Evolutionary conservation across 345 rosid genomes (phyloP), one percentile per base, ranked within the genome.

Genomic region (Sonneratia caseolaris): DNA sequence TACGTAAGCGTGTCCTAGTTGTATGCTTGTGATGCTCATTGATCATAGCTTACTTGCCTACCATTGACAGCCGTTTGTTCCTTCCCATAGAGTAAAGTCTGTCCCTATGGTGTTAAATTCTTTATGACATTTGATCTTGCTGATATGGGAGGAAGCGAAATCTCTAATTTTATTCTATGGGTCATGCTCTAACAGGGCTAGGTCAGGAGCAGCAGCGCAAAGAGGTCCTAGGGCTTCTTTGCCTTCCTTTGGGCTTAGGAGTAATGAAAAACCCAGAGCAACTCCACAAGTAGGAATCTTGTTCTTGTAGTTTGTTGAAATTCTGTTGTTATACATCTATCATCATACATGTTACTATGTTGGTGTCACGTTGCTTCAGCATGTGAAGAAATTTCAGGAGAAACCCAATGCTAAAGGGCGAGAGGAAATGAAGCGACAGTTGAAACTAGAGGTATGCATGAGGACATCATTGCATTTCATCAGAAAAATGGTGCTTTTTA

Each of bases 221-320:
- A 89, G 68, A 75, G 75, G 74, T 78, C 82, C 82, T 14, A 84
- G 81, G 76, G 78, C 79, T 68, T 81, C 84, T 43, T 78, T 85
- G 68, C 78, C 87, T 72, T 82, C 85, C 64, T 75, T 73, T 70
- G 79, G 79, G 68, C 68, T 76, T 73, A 84, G 73, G 84, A 82
- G 64, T 56, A 74, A 79, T 68, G 85, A 80, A 72, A 75, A 77
- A 77, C 76, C 75, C 65, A 81, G 76, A 78, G 84, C 79, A 87
- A 88, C 84, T 80, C 64, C 66, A 8, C 64, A n/a, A 37, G 55
- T 74, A 47, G 37, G 71, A 4, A 57, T 32, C 68, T 68, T 24
- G 61, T 4, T 37, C 56, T 21, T 27, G 42, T 72, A 64, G 68
- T 66, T 10, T 66, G 47, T 42, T 8, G 48, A 72, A 66, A 64